A percentile compares a stretch with the other conserved stretches of the same genome.
These are phyloP conservation scores for Lachancea waltii DNA, from an alignment of 805 yeast genomes.

Conservation along the genomic window DNA sequence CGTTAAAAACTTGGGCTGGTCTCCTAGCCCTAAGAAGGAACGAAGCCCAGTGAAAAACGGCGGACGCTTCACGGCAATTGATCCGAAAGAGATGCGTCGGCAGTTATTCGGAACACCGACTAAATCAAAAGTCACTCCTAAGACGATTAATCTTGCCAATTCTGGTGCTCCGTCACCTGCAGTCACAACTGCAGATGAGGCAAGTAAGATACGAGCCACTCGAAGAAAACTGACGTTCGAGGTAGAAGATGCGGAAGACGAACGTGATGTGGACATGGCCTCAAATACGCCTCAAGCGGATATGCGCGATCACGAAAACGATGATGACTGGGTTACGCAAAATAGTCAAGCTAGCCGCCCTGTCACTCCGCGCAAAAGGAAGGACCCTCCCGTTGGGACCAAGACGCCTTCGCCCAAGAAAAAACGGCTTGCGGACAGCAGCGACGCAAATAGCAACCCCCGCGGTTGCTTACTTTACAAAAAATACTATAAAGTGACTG, in stretches of 20 bases:
- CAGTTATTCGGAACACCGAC: constrained; percentile 27
- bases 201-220: not conserved
- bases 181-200: not conserved
- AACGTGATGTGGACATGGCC: constrained; percentile 1
- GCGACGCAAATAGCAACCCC: not conserved
- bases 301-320: not conserved
- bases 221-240: constrained; percentile 33
- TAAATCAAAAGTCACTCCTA: constrained; percentile 13
- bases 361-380: not conserved
- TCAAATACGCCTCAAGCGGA: not conserved
- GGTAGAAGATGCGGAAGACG: constrained; percentile 15
- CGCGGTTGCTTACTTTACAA: constrained; percentile 21
- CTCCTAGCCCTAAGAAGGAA: constrained; percentile 27
- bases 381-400: not conserved
- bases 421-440: constrained; percentile 6
- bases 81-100: constrained; percentile 26
- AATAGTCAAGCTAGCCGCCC: not conserved
- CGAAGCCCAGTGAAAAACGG: constrained; percentile 17
- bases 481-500: constrained; percentile 32
- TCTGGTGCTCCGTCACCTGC: constrained; percentile 8
- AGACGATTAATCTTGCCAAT: not conserved
- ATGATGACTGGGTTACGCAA: not conserved
- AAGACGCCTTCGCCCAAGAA: constrained; percentile 6
- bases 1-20: constrained; percentile 25
- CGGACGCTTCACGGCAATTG: constrained; percentile 23